Base-by-base conservation (phyloP, 2,329 filamentous ascomycete species). In the Nectriaceae sp. region DNA sequence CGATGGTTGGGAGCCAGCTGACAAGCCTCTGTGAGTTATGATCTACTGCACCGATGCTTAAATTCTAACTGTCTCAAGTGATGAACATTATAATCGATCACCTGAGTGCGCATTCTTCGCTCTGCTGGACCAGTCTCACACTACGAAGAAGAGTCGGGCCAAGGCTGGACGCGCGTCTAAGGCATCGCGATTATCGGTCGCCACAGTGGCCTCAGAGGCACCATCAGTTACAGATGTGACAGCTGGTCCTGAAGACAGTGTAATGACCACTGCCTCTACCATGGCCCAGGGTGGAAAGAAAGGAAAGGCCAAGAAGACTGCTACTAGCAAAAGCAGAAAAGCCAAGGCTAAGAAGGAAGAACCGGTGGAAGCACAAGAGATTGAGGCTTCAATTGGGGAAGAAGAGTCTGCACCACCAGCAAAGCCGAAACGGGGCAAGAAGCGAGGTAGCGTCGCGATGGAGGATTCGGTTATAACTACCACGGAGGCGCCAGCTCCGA, bases 1-100 rank as follows among this genome's bases (percentile, higher is more conserved):
- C 11, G 93, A 97, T 68, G 91, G 91, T 5, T 99, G 95, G 94
- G 94, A 97, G 65, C 87, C 88, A 2, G 85, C 87, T 50, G 94
- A 99, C 67, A 90, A 96, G 65, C 94, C 94, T 52, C 82, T 88
- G 85, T 91, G 68, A 71, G 87, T 71, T 50, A 62, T 53, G 4
- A 21, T 6, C 11, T 29, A 5, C 4, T 11, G 10, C 18, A 11
- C 3, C 31, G 15, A 11, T 26, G 4, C n/a, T 42, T 33, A 8
- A 40, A 11, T 21, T 44, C 63, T 70, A 49, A 72, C 56, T 16
- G 37, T 10, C 15, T 39, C 22, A 49, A 93, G 89, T 65, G 85
- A 95, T 52, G 94, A 99, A 66, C 94, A 99, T 65, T 84, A 85
- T 60, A 85, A 82, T 46, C 84, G 94, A 58, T 87, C 87, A 2